phyloP scores from a whole-genome alignment of 1,284 basidiomycete species.

The Puccinia polysora region DNA sequence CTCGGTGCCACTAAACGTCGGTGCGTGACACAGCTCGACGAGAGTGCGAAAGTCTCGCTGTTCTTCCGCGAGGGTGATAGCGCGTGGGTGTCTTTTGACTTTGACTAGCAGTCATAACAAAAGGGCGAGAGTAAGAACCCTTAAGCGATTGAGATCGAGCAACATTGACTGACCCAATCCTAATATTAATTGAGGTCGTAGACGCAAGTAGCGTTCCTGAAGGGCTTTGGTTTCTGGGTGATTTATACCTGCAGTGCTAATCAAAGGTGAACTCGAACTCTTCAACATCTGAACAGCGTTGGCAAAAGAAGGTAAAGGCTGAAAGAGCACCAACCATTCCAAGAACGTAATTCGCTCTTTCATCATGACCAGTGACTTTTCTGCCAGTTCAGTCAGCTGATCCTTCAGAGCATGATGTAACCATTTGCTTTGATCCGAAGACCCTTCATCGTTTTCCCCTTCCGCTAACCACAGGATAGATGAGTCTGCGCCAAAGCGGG shows the following conservation, averaged over 20 bases:
- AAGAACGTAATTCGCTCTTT: constrained; percentile 54
- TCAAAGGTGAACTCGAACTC: too few relatives aligned
- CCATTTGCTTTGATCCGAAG: constrained; percentile 49
- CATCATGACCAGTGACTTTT: constrained; percentile 52
- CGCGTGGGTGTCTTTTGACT: constrained; percentile 51
- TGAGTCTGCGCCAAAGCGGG: constrained; percentile 41
- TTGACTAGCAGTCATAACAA: constrained; percentile 46
- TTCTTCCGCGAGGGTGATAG: constrained; percentile 54
- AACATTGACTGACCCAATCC: constrained; percentile 63
- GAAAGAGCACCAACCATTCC: constrained; percentile 46
- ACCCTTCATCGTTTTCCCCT: constrained; percentile 48
- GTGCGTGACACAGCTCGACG: constrained; percentile 51
- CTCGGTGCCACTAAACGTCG: constrained; percentile 45
- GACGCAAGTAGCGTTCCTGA: constrained; percentile 63
- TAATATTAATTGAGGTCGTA: constrained; percentile 69
- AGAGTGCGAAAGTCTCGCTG: constrained; percentile 55
- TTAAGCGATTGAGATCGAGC: too few relatives aligned
- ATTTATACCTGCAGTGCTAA: constrained; percentile 19
- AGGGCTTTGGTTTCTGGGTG: constrained; percentile 59
- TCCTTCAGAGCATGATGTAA: constrained; percentile 53
- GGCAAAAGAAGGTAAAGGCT: neutral
- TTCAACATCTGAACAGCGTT: too few relatives aligned
- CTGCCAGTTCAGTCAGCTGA: constrained; percentile 54
- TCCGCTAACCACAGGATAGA: constrained; percentile 36
- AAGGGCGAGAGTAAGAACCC: neutral